Evolutionary conservation across 2,329 filamentous ascomycete genomes (phyloP), one percentile per base, ranked within the genome.

Genomic region (Monilinia laxa): DNA sequence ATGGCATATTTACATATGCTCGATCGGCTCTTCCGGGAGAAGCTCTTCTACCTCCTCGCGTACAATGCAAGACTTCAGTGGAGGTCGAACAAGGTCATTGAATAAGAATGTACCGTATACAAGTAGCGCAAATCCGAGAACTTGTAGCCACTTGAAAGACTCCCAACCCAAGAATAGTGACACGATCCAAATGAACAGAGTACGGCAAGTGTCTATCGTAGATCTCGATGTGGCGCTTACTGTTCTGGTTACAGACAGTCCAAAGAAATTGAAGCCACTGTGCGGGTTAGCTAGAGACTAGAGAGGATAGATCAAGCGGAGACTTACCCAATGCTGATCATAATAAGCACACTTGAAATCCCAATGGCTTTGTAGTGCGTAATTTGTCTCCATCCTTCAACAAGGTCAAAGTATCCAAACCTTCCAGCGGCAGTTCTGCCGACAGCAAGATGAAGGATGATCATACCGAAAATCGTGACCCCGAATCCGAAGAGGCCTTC

Each of bases 191-290:
- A 99, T 98, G 80, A 99, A 98, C 1, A 99, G 85, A 0, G 95
- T 99, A 52, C 94, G 88, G 82, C 93, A 98, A 0, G 95, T 99
- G 78, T 99, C 95, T 74, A 99, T 98, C 42, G 94, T 98, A 42
- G 92, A 96, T 69, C 95, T 88, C 1, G 94, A 92, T 0, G 95
- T 99, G 14, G 95, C 95, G 70, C 91, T 96, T 71, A 99, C 92
- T 69, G 81, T 88, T 68, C 92, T 87, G 0, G 95, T 99, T 11
- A 99, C 94, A 0, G 91, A 95, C 12, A 99, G 85, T 10, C 95
- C 95, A 78, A 99, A 99, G 82, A 96, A 99, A 81, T 99, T 99
- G 85, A 98, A 99, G 64, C 94, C 93, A 70, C 92, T 96, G 70
- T 14, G 47, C 25, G 1, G 14, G 49, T 74, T 66, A 72, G 68